Percentiles rank a stretch among this genome's conserved stretches.
Conservation (phyloP, 2,329 filamentous ascomycete genomes). For the Aureobasidium sp. region DNA sequence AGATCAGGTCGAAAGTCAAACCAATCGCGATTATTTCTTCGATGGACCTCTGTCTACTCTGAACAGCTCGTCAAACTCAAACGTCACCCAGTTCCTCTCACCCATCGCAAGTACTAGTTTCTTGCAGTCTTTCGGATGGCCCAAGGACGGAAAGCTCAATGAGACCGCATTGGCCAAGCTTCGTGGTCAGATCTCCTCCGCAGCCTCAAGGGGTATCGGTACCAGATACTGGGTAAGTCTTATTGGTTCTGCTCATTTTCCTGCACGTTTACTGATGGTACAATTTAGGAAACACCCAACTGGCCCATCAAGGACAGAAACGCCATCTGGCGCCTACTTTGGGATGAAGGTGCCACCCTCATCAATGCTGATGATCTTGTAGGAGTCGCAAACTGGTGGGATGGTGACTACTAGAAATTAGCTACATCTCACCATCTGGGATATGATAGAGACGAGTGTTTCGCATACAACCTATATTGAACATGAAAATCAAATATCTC, state of each 20-base stretch:
- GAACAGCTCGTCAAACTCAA: slow-evolving; percentile 70
- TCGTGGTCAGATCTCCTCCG: slow-evolving; percentile 57
- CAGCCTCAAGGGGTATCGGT: slow-evolving; percentile 59
- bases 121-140: slow-evolving; percentile 52
- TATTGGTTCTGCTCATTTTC: too few species aligned
- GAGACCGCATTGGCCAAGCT: slow-evolving; percentile 51
- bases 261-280: too few species aligned
- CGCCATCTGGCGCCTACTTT: slow-evolving; percentile 59
- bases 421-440: background rate
- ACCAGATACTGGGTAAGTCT: slow-evolving; percentile 66
- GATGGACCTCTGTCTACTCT: slow-evolving; percentile 67
- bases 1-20: slow-evolving; percentile 56
- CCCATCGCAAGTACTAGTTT: slow-evolving; percentile 70
- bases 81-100: too few species aligned
- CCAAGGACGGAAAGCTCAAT: slow-evolving; percentile 54
- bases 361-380: slow-evolving; percentile 65
- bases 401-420: background rate
- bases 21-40: slow-evolving; percentile 66
- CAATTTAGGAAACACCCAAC: slow-evolving; percentile 54
- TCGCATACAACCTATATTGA: too few species aligned
- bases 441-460: too few species aligned
- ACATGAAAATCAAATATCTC: too few species aligned
- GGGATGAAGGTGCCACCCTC: slow-evolving; percentile 61
- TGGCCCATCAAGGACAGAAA: slow-evolving; percentile 63
- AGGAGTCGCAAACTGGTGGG: slow-evolving; percentile 47